Evolutionary conservation across 495 filamentous ascomycete species (phyloP).

Genomic region (Apodospora peruviana): DNA sequence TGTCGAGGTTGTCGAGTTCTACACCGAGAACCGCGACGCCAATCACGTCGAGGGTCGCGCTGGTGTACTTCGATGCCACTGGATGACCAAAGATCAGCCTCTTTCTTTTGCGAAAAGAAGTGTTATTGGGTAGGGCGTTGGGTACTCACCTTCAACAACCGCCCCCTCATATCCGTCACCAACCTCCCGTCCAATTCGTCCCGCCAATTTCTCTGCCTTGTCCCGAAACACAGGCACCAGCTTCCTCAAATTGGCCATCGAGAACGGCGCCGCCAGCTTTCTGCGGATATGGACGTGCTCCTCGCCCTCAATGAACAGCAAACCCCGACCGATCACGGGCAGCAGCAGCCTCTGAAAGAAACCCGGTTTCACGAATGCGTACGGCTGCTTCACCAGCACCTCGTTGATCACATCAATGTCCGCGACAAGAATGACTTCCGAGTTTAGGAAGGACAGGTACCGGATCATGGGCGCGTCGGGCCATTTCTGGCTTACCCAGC

Average conservation of each 20-base stretch:
- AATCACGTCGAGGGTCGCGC: slow-evolving; percentile 61
- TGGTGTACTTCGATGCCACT: slow-evolving; percentile 14
- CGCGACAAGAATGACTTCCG: slow-evolving; percentile 21
- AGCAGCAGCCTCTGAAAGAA: slow-evolving; percentile 16
- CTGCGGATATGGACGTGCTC: slow-evolving; percentile 9
- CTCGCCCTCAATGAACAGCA: slow-evolving; percentile 23
- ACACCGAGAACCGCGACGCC: slow-evolving; percentile 61
- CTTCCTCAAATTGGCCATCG: slow-evolving; percentile 17
- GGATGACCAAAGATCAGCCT: not conserved
- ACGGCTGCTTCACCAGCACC: slow-evolving; percentile 22
- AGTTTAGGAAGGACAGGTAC: slow-evolving; percentile 20
- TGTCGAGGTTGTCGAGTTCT: slow-evolving; percentile 53
- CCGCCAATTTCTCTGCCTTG: slow-evolving; percentile 10
- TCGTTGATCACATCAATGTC: slow-evolving; percentile 23
- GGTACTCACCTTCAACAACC: slow-evolving; percentile 16
- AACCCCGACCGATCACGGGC: slow-evolving; percentile 20
- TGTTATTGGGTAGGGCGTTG: no score
- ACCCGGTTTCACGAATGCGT: slow-evolving; percentile 21
- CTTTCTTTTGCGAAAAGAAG: no score
- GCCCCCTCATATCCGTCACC: not conserved
- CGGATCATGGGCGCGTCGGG: slow-evolving; percentile 22
- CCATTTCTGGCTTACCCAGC: not conserved
- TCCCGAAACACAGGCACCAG: slow-evolving; percentile 18
- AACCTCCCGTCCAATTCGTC: slow-evolving; percentile 1
- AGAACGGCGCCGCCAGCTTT: slow-evolving; percentile 4